Percentiles rank a stretch among this genome's conserved stretches.
Conservation (phyloP, 2,329 filamentous ascomycete genomes). For the Aspergillus sp. region DNA sequence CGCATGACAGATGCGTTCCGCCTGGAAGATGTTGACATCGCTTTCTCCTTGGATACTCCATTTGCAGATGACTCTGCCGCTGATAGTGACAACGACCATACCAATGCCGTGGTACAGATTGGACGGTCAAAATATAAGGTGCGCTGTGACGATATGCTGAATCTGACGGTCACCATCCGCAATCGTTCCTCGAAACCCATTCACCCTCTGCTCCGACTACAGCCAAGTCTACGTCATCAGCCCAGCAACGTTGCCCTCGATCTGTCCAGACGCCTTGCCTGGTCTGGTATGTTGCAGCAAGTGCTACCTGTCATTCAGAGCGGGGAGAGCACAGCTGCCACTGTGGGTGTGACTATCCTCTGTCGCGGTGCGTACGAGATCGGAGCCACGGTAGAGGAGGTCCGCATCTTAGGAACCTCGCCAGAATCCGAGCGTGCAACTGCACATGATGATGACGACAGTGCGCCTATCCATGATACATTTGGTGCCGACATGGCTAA, state of each 20-base stretch:
- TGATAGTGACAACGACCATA: slow-evolving; percentile 1
- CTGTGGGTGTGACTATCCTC: slow-evolving; percentile 70
- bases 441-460: slow-evolving; percentile 20
- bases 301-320: slow-evolving; percentile 63
- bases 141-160: slow-evolving; percentile 63
- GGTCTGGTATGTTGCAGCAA: slow-evolving; percentile 81
- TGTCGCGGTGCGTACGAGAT: slow-evolving; percentile 82
- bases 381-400: slow-evolving; percentile 77
- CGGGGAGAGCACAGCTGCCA: slow-evolving; percentile 58
- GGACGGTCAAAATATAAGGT: slow-evolving; percentile 49
- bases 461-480: slow-evolving; percentile 34
- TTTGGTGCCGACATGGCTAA: slow-evolving; percentile 40
- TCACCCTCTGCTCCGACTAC: slow-evolving; percentile 69
- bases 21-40: slow-evolving; percentile 73
- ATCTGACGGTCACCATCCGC: slow-evolving; percentile 66
- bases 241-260: slow-evolving; percentile 73
- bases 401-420: slow-evolving; percentile 48
- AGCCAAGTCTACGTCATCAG: slow-evolving; percentile 74
- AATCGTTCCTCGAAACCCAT: slow-evolving; percentile 72
- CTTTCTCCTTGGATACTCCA: slow-evolving; percentile 43
- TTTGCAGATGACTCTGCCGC: slow-evolving; percentile 23
- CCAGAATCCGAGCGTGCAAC: slow-evolving; percentile 9
- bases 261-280: slow-evolving; percentile 75
- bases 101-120: slow-evolving; percentile 34
- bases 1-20: slow-evolving; percentile 82